phyloP scores from a whole-genome alignment of 2,329 filamentous ascomycete species.

The Diaporthe caulivora region DNA sequence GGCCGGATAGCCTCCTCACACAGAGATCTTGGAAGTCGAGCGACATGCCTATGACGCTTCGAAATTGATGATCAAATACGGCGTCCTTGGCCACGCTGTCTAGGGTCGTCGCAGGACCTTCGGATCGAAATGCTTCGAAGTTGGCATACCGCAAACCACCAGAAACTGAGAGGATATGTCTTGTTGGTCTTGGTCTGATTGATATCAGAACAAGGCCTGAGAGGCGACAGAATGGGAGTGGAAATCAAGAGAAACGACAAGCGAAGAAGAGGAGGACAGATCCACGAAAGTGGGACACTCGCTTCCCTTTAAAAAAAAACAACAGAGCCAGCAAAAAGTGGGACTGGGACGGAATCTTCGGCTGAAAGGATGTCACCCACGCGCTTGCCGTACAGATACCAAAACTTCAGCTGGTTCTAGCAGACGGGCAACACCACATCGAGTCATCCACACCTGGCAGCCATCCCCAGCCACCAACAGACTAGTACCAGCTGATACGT shows the following conservation, averaged over 20 bases:
- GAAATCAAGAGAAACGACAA: not conserved
- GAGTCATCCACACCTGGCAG: not conserved
- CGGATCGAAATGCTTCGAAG: not conserved
- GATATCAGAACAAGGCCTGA: not conserved
- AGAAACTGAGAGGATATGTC: not conserved
- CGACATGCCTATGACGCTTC: not conserved
- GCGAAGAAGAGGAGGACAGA: not conserved
- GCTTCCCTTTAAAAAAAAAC: not conserved
- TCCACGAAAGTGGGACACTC: not conserved
- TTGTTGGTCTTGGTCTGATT: no score
- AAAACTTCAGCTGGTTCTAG: not conserved
- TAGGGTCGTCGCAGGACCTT: not conserved
- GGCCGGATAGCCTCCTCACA: no score
- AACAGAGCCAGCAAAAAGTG: not conserved
- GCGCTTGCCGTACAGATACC: not conserved
- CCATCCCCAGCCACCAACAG: not conserved
- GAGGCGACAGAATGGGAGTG: not conserved
- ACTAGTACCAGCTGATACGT: not conserved
- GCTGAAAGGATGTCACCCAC: not conserved
- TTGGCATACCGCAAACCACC: no score
- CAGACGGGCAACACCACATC: not conserved
- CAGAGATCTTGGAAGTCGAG: not conserved
- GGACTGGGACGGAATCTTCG: not conserved
- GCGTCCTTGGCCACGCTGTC: not conserved
- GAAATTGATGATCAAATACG: not conserved